Conservation (phyloP, 768 basidiomycete genomes). For the Hemileccinum impolitum region DNA sequence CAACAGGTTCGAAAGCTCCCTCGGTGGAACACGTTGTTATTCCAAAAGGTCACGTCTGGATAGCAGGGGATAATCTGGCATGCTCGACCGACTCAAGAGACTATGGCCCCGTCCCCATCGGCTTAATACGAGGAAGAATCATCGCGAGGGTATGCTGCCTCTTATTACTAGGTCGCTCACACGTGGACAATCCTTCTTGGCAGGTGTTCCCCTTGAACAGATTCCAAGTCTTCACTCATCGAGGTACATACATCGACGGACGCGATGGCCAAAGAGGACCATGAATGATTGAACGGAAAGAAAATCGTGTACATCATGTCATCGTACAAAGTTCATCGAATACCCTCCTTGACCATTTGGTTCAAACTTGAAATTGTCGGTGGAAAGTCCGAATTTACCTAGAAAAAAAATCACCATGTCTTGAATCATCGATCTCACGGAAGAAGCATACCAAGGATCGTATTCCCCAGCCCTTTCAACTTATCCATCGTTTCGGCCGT, state of each 20-base stretch:
- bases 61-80: conserved; percentile 84
- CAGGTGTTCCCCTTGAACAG: conserved; percentile 31
- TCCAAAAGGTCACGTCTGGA: conserved; percentile 87
- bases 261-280: background rate
- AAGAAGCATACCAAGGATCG: conserved; percentile 63
- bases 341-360: conserved; percentile 96
- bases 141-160: conserved; percentile 52
- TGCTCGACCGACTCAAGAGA: conserved; percentile 82
- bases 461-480: conserved; percentile 90
- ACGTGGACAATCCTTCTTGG: conserved; percentile 1
- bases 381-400: conserved; percentile 94
- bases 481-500: conserved; percentile 91
- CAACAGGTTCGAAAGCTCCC: conserved; percentile 61
- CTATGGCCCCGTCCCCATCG: conserved; percentile 91
- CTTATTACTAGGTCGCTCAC: background rate
- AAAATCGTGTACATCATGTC: conserved; percentile 12
- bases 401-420: background rate
- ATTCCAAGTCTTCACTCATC: conserved; percentile 25
- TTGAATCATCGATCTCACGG: background rate
- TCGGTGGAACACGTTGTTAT: conserved; percentile 72
- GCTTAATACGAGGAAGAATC: conserved; percentile 67
- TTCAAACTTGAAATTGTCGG: conserved; percentile 95
- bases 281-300: background rate
- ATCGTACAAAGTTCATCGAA: conserved; percentile 79
- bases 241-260: conserved; percentile 20